Evolutionary conservation across 768 basidiomycete species (phyloP).

Genomic region (Clavulina sp.): DNA sequence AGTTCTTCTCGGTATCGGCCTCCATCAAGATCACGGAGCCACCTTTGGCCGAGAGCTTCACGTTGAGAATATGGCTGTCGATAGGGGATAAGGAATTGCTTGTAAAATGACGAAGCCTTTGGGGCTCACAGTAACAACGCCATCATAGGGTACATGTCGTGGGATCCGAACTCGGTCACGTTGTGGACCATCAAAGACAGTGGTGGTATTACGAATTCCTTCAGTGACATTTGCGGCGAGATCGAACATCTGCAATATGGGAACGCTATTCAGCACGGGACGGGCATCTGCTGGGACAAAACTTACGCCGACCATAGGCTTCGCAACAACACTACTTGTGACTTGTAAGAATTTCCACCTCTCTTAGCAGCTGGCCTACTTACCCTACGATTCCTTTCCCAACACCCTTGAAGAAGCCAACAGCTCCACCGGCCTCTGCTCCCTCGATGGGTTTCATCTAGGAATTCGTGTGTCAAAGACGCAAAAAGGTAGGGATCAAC

Average conservation of each 20-base stretch:
- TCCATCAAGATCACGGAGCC: constrained; percentile 89
- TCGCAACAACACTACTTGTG: constrained; percentile 80
- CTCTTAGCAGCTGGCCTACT: no score
- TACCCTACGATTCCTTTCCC: constrained; percentile 94
- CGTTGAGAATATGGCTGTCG: constrained; percentile 69
- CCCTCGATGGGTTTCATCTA: constrained; percentile 96
- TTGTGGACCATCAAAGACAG: constrained; percentile 85
- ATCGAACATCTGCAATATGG: constrained; percentile 57
- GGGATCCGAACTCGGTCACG: constrained; percentile 81
- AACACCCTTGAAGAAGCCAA: constrained; percentile 95
- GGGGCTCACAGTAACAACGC: constrained; percentile 60
- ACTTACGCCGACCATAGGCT: constrained; percentile 67
- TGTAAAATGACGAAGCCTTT: background rate
- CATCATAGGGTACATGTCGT: constrained; percentile 71
- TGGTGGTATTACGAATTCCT: constrained; percentile 97
- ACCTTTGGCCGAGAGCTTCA: constrained; percentile 86
- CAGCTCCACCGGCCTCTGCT: constrained; percentile 81
- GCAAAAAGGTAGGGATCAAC: background rate
- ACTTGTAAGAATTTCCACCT: constrained; percentile 12
- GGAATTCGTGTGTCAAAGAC: background rate
- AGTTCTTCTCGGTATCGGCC: constrained; percentile 68
- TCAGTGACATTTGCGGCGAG: constrained; percentile 69
- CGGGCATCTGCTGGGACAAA: background rate
- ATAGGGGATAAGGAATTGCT: background rate
- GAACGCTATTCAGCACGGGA: no score